Percentiles rank a stretch among this genome's conserved stretches.
phyloP scores from a whole-genome alignment of 768 basidiomycete genomes.

The Tulasnella sp. region DNA sequence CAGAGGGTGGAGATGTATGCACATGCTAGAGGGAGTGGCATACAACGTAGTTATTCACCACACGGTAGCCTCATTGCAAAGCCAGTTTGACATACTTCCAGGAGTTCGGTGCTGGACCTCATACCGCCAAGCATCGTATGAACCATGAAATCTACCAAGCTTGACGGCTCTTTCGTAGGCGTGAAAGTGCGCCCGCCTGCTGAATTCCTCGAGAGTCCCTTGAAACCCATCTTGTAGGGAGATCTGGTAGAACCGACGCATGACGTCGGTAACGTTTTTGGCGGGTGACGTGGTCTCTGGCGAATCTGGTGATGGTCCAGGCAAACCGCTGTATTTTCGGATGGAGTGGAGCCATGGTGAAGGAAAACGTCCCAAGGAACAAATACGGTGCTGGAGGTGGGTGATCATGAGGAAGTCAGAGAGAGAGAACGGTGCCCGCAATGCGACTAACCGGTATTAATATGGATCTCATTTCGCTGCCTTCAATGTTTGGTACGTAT shows the following conservation, averaged over 20 bases:
- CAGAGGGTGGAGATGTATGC: neutral
- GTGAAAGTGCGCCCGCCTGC: neutral
- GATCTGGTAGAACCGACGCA: neutral
- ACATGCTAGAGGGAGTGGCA: neutral
- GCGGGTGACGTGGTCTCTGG: neutral
- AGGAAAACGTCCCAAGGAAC: neutral
- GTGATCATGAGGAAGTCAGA: neutral
- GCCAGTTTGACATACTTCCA: neutral
- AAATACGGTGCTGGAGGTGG: neutral
- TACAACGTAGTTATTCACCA: neutral
- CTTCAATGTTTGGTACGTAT: neutral
- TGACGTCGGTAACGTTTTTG: neutral
- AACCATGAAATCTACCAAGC: neutral
- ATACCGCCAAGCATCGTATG: neutral
- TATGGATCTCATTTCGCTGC: neutral
- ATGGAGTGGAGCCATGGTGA: neutral
- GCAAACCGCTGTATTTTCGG: neutral
- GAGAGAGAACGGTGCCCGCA: neutral
- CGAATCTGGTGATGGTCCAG: neutral
- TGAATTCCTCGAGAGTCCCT: neutral
- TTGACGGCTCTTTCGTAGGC: neutral
- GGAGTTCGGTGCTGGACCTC: neutral
- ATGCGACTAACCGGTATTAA: neutral
- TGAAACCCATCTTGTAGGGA: neutral
- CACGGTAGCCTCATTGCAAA: neutral